Evolutionary conservation across 2,329 filamentous ascomycete species (phyloP).

Genomic region (Hypoxylon sp.): DNA sequence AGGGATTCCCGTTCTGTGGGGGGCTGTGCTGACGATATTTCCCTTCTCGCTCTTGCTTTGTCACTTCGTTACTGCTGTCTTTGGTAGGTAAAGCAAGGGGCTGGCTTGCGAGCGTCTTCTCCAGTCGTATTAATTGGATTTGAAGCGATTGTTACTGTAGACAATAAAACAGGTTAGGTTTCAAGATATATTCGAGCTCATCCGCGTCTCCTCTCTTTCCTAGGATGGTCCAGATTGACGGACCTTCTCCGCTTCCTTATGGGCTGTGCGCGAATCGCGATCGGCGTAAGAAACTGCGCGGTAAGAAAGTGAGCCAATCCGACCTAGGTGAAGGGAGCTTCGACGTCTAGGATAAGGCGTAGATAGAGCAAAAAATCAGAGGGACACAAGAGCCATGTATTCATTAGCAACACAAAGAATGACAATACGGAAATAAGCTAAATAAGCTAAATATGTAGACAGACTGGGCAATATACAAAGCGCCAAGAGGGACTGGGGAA

Average conservation of each 20-base stretch:
- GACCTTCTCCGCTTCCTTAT: constrained; percentile 30
- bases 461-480: constrained; percentile 34
- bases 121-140: constrained; percentile 5
- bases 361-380: constrained; percentile 25
- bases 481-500: constrained; percentile 25
- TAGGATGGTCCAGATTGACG: constrained; percentile 29
- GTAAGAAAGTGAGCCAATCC: constrained; percentile 30
- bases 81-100: constrained; percentile 13
- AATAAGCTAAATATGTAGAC: constrained; percentile 13
- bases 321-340: constrained; percentile 24
- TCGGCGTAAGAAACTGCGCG: constrained; percentile 39
- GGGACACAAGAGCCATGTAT: constrained; percentile 19
- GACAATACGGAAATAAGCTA: constrained; percentile 7
- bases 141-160: constrained; percentile 12
- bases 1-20: constrained; percentile 36
- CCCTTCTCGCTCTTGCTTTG: constrained; percentile 27
- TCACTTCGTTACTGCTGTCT: constrained; percentile 14
- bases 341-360: constrained; percentile 14
- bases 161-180: constrained; percentile 33
- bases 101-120: constrained; percentile 10
- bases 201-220: constrained; percentile 25
- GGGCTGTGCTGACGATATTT: constrained; percentile 44
- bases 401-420: constrained; percentile 32
- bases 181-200: constrained; percentile 30
- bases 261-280: constrained; percentile 38